Evolutionary conservation across 192 early-diverging fungal species (phyloP), one percentile per base, ranked within the genome.

Genomic region (Coemansia biformis): DNA sequence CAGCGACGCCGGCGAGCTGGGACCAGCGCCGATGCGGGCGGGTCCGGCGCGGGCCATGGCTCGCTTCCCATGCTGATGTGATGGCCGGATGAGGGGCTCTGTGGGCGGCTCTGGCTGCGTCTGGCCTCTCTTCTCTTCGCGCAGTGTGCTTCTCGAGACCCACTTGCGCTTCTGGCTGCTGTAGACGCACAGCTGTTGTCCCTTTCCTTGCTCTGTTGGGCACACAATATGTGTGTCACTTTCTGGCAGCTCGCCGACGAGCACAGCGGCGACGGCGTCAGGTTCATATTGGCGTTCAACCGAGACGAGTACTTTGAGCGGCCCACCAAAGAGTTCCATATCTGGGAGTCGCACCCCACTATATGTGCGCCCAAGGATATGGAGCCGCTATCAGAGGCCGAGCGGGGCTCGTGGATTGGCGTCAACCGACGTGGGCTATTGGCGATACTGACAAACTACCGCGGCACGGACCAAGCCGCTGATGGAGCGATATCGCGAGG

Each of bases 301-400:
- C 57, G 70, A 0, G 70, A 74, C 37, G 70, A 66, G 43, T 64
- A 35, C 38, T 62, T 66, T 23, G 45, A 43, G 4, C 63, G 70
- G 6, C 63, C 70, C 4, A 74, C 70, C 1, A 23, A 19, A 11
- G 54, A 50, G 0, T 61, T 66, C 42, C 70, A 74, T 28, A 33
- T 33, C 35, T 74, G 70, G 70, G 3, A 35, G 9, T 14, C 11
- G 10, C 5, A 35, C 19, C 54, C 63, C 17, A 21, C 39, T 13
- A 45, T 66, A 16, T 59, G 44, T n/a, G 70, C 70, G n/a, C 70
- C 70, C 2, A 35, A 51, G 14, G 70, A 74, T 26, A 51, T 62
- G 0, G 46, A 54, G 47, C 70, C 70, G 8, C 13, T 10, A n/a
- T 4, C 17, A 13, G 45, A 51, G 17, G 22, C 45, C 1, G 51